These are phyloP conservation scores for Penstemon davidsonii DNA, from an alignment of 257 asterid species.

Conservation along the genomic window DNA sequence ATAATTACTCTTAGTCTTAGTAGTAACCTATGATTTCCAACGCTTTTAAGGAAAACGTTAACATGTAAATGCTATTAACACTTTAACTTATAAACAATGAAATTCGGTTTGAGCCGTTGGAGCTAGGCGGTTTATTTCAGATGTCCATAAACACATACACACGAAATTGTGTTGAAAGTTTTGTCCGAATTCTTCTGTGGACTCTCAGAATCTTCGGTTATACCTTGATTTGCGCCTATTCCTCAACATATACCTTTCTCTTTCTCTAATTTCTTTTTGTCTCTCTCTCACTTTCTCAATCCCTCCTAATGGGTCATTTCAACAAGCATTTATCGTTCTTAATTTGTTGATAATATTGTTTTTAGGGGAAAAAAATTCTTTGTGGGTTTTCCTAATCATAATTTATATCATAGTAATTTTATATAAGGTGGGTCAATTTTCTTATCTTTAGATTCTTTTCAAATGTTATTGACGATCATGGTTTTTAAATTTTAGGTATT, in stretches of 20 bases:
- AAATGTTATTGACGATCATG: no score
- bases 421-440: slow-evolving; percentile 4
- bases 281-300: slow-evolving; percentile 19
- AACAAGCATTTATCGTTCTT: not conserved
- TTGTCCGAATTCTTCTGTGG: not conserved
- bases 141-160: not conserved
- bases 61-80: no score
- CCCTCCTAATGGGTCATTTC: slow-evolving; percentile 19
- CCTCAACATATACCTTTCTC: not conserved
- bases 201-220: not conserved
- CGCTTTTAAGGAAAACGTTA: no score
- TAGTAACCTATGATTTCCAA: no score
- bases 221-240: not conserved
- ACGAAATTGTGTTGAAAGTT: not conserved
- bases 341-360: not conserved
- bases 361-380: not conserved
- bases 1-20: no score
- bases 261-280: not conserved
- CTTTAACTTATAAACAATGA: no score
- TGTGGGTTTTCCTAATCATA: not conserved
- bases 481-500: no score
- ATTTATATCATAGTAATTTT: not conserved
- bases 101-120: not conserved
- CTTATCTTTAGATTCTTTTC: not conserved
- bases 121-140: not conserved